phyloP scores from a whole-genome alignment of 495 filamentous ascomycete genomes.

The Podospora appendiculata region DNA sequence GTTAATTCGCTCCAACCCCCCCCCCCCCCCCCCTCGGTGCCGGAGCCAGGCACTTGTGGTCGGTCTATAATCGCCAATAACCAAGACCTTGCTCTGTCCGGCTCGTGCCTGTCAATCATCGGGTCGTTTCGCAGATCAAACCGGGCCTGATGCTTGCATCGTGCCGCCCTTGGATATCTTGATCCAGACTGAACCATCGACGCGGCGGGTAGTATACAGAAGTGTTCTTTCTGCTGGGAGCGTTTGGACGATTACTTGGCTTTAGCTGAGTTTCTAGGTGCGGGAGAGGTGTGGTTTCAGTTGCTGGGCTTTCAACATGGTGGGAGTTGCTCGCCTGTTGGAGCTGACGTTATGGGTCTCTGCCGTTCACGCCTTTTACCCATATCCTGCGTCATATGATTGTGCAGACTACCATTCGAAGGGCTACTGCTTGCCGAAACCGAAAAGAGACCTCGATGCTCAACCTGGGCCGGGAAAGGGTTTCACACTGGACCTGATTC shows the following conservation, averaged over 20 bases:
- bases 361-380: constrained; percentile 29
- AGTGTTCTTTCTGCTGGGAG: too few species aligned
- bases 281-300: constrained; percentile 18
- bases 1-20: constrained; percentile 25
- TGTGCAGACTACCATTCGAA: too few species aligned
- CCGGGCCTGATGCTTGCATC: constrained; percentile 3
- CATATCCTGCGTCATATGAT: constrained; percentile 10
- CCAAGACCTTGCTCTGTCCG: too few species aligned
- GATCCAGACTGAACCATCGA: too few species aligned
- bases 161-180: too few species aligned
- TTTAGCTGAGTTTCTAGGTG: constrained; percentile 11
- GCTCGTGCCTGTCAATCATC: too few species aligned
- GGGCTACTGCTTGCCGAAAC: background rate
- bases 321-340: constrained; percentile 21
- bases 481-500: constrained; percentile 10
- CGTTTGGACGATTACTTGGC: background rate
- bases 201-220: too few species aligned
- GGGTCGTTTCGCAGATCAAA: constrained; percentile 1
- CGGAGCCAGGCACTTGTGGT: constrained; percentile 26
- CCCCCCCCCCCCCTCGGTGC: constrained; percentile 14
- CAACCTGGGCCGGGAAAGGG: background rate
- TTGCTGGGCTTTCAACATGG: constrained; percentile 28
- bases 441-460: background rate
- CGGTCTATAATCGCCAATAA: too few species aligned
- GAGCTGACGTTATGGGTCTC: constrained; percentile 36